Evolutionary conservation across 169 alveolate species (phyloP).

Genomic region (Plasmodium knowlesi): DNA sequence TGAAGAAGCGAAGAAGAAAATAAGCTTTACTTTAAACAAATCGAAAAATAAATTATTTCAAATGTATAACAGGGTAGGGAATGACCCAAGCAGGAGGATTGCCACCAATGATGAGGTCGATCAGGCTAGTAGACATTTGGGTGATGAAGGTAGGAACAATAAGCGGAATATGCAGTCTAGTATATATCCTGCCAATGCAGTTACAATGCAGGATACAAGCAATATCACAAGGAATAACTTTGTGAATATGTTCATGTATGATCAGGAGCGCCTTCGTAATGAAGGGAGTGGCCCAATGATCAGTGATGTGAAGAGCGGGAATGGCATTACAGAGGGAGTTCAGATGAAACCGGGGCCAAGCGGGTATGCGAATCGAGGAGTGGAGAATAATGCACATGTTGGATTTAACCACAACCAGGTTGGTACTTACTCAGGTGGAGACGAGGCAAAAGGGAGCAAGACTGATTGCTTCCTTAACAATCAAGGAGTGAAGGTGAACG

Average conservation of each 20-base stretch:
- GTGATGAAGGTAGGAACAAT: conserved; percentile 13
- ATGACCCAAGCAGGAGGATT: conserved; percentile 1
- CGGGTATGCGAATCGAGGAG: neutral
- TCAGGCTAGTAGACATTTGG: conserved; percentile 6
- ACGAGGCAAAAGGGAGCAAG: neutral
- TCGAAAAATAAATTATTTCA: conserved; percentile 62
- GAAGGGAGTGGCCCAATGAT: neutral
- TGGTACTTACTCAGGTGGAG: neutral
- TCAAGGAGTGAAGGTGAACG: neutral
- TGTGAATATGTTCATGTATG: neutral
- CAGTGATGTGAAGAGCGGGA: neutral
- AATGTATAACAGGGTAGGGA: neutral
- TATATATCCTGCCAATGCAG: neutral
- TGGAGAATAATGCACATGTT: neutral
- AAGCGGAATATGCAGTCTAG: neutral
- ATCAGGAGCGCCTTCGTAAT: neutral
- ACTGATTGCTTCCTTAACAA: neutral
- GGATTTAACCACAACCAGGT: neutral
- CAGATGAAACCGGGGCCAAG: neutral
- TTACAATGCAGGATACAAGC: neutral
- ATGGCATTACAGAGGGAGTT: neutral
- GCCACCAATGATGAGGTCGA: conserved; percentile 27
- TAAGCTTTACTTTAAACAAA: conserved; percentile 52
- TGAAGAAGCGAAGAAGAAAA: conserved; percentile 47
- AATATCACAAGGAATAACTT: neutral